Base-by-base conservation (phyloP, 1,139 yeast genomes). In the Wickerhamiella infanticola region DNA sequence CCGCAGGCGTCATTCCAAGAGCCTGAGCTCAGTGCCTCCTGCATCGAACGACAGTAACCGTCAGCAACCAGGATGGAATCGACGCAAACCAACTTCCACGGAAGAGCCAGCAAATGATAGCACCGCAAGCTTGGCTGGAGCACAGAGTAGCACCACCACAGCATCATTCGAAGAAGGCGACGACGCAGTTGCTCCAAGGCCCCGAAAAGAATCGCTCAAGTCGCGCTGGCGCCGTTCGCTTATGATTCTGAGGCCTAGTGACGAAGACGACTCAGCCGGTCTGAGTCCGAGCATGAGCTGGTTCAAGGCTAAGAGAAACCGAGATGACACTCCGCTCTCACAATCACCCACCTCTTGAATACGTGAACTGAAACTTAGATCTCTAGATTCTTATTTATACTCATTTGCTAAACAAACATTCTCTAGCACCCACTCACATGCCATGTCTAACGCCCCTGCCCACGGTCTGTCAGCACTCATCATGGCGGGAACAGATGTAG, bases 191-290 rank as follows among this genome's bases (percentile, higher is more conserved):
- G 23, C 29, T 3, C 29, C 36, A 35, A 35, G 36, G 36, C 41
- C 24, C 35, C 26, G 26, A n/a, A 29, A 41, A 4, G 44, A 35
- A 38, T 27, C 35, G 39, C 29, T 6, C 33, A 53, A 52, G 24
- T 56, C 61, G 23, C 54, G 53, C 38, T 59, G 62, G 62, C 53
- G 63, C 37, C 50, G 61, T 36, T 57, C 61, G 8, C 49, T 60
- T 9, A 48, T 58, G 56, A 49, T 53, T 24, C 53, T 59, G 36
- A 26, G 38, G 11, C 42, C 37, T 6, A 24, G n/a, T n/a, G 43
- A 40, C 38, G 43, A 36, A 24, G 27, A 24, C 8, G 43, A 38
- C 24, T 29, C 9, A 11, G 7, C 33, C 33, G 33, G 33, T 7
- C 33, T 29, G 7, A 29, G 33, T 11, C 33, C 33, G 11, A 29